Evolutionary conservation across 306 rosid species (phyloP), one percentile per base, ranked within the genome.

Genomic region (Trifolium pratense): DNA sequence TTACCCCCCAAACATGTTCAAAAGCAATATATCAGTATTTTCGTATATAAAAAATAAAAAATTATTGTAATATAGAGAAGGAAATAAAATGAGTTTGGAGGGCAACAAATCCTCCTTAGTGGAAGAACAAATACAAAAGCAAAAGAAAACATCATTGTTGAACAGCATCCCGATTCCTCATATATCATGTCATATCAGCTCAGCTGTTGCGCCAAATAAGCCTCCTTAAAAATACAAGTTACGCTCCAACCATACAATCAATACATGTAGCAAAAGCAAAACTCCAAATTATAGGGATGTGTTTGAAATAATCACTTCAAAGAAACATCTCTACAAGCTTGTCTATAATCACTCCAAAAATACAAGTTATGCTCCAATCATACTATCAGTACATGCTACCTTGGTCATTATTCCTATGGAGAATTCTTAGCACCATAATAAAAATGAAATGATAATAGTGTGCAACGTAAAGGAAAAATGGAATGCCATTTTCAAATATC

Each of bases 1-100:
- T 59, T 36, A 68, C 53, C 72, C 71, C 72, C 78, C 81, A 70
- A 68, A 43, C n/a, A 71, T 66, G 73, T 45, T 51, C 4, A 66
- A 37, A 68, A 39, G 40, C 58, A 75, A 29, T 48, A 49, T 5
- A 80, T 75, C 73, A 69, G 68, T 62, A 69, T 37, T 70, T 42
- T 21, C 14, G 23, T 43, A n/a, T n/a, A n/a, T n/a, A 29, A 29
- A 17, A 37, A 57, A 23, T 13, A 11, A 57, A 57, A 67, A 73
- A 5, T 17, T 11, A 72, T 32, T n/a, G 26, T 58, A 34, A 66
- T 55, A 59, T 34, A 32, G 49, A 46, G 58, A 67, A 51, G 37
- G 36, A 66, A 58, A 79, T 74, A 59, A 25, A 48, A 39, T 37
- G 18, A 67, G 42, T 74, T 60, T 68, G 59, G 66, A 46, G 29